Evolutionary conservation across 805 yeast genomes (phyloP).

Genomic region (Maudiozyma turicensis): DNA sequence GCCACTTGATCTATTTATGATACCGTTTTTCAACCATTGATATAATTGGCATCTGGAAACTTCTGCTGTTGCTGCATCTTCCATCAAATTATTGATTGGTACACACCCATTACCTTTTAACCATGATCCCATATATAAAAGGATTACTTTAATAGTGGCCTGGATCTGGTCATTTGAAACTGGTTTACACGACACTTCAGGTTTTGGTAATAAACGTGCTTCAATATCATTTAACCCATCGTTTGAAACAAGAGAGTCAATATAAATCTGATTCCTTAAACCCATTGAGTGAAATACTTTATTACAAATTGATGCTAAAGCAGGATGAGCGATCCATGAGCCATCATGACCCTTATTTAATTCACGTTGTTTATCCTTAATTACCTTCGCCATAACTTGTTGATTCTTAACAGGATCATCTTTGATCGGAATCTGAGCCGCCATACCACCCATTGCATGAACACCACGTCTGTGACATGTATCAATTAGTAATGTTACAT

Average conservation of each 20-base stretch:
- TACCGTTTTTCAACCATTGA: slow-evolving; percentile 76
- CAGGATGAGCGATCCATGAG: slow-evolving; percentile 86
- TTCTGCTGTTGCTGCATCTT: slow-evolving; percentile 86
- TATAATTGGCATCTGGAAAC: slow-evolving; percentile 74
- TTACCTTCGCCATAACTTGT: slow-evolving; percentile 62
- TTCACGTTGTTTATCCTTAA: slow-evolving; percentile 67
- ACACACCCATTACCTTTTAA: slow-evolving; percentile 76
- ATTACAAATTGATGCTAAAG: slow-evolving; percentile 63
- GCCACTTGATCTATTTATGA: slow-evolving; percentile 47
- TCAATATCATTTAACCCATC: slow-evolving; percentile 29
- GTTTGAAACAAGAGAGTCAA: slow-evolving; percentile 28
- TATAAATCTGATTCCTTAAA: slow-evolving; percentile 66
- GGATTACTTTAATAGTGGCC: slow-evolving; percentile 64
- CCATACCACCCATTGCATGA: slow-evolving; percentile 89
- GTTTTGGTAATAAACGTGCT: slow-evolving; percentile 51
- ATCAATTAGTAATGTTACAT: slow-evolving; percentile 62
- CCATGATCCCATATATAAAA: slow-evolving; percentile 81
- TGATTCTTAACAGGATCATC: slow-evolving; percentile 54
- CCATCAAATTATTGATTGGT: slow-evolving; percentile 79
- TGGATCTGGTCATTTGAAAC: slow-evolving; percentile 64
- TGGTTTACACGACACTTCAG: slow-evolving; percentile 50
- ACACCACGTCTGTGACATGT: slow-evolving; percentile 71
- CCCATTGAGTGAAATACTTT: slow-evolving; percentile 71
- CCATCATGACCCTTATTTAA: slow-evolving; percentile 77
- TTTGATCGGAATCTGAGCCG: slow-evolving; percentile 78